Conservation (phyloP, 2,329 filamentous ascomycete species). For the Colletotrichum liriopes region DNA sequence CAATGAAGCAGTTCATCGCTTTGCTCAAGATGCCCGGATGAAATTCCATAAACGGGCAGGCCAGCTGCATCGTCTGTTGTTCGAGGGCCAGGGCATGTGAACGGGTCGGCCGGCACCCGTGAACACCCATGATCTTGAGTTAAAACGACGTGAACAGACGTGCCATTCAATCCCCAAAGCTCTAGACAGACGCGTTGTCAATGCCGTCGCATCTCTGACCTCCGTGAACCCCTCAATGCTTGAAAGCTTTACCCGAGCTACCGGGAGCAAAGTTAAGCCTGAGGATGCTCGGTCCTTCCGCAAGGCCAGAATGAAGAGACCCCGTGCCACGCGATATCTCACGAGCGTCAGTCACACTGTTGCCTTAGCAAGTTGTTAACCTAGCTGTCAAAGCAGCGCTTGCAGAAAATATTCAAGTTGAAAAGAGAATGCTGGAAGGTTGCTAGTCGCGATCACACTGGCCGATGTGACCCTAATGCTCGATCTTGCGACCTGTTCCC, state of each 20-base stretch:
- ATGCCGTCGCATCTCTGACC: slow-evolving; percentile 7
- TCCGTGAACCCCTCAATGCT: not conserved
- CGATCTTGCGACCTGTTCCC: not conserved
- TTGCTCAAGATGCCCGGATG: not conserved
- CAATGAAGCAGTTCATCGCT: not conserved
- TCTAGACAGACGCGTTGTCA: not conserved
- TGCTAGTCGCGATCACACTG: not conserved
- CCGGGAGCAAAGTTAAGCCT: not conserved
- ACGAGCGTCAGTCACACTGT: not conserved
- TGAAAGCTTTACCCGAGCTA: not conserved
- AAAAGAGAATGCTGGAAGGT: not conserved
- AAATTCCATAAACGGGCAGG: not conserved
- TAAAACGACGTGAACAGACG: not conserved
- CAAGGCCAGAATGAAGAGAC: not conserved
- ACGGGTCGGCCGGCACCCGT: not conserved
- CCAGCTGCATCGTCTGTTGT: not conserved
- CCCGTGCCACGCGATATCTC: not conserved
- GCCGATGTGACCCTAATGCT: not conserved
- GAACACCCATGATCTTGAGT: not conserved
- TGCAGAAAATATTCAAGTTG: no score
- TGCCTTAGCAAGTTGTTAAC: not conserved
- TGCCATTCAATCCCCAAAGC: no score
- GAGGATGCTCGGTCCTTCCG: not conserved
- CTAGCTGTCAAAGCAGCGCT: not conserved
- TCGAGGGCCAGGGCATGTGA: not conserved